Evolutionary conservation across 306 rosid genomes (phyloP), one percentile per base, ranked within the genome.

Genomic region (Glycine tomentella): DNA sequence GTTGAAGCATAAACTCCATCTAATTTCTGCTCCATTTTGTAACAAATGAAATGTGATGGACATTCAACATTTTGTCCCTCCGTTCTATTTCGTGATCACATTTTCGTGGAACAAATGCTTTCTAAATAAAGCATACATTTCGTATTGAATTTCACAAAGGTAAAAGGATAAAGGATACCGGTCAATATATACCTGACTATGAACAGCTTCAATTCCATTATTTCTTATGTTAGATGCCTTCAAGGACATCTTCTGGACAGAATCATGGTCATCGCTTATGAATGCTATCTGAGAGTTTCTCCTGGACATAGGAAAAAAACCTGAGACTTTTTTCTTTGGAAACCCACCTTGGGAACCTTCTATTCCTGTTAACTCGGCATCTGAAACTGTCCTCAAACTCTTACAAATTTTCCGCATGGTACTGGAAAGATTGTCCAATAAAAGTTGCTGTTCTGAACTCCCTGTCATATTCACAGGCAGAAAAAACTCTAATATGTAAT

Each of bases 401-500:
- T 65, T 86, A 70, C 96, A 95, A 12, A 91, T 89, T 90, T 92
- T 89, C 82, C 90, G 93, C 99, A 95, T 95, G 13, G 97, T 93
- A 64, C 91, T 86, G 0, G 99, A 91, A 77, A 95, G 94, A 85
- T 90, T 91, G 86, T 93, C 91, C 65, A 95, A 81, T 75, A 95
- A 15, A 75, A 93, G 94, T 84, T 95, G 97, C 70, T 93, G 98
- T 77, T 93, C 98, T 8, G 89, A 84, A 77, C 94, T 80, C 65
- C 96, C 97, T 78, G 66, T 93, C 92, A 95, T 84, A 75, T 85
- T 86, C 76, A 90, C 82, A 51, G 99, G 99, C n/a, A 95, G 91
- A 87, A 95, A 95, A 86, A 95, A 93, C 85, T 95, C 99, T 38
- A 95, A 73, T 76, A 95, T 90, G 87, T 93, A 95, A 81, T 92